Evolutionary conservation across 352 stramenopile genomes (phyloP).

Genomic region (Pythium sukuiense): DNA sequence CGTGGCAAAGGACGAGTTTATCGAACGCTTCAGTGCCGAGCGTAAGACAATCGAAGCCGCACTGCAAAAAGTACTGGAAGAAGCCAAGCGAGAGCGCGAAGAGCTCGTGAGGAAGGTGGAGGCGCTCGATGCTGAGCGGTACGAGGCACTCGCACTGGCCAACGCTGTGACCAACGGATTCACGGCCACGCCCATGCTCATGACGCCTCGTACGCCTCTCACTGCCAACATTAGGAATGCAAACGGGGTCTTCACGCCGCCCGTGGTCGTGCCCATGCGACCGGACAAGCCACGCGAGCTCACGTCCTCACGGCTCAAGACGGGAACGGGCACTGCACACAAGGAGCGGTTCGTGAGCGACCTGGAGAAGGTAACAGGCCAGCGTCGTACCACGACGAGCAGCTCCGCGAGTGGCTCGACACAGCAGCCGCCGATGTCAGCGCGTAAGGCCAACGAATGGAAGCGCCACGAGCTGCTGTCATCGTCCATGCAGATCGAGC

Average conservation of each 20-base stretch:
- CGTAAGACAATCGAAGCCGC: conserved; percentile 53
- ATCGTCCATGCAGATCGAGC: conserved; percentile 44
- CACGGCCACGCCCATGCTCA: neutral
- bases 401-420: conserved; percentile 8
- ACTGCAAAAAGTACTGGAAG: conserved; percentile 35
- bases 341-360: conserved; percentile 81
- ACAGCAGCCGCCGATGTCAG: conserved; percentile 7
- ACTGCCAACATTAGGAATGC: neutral
- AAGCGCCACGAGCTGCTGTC: conserved; percentile 35
- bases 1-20: conserved; percentile 46
- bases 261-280: conserved; percentile 40
- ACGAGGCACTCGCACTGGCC: conserved; percentile 16
- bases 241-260: neutral
- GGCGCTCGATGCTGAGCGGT: conserved; percentile 37
- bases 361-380: conserved; percentile 63
- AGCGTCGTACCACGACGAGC: conserved; percentile 37
- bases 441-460: conserved; percentile 39
- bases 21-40: conserved; percentile 45
- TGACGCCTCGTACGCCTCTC: conserved; percentile 16
- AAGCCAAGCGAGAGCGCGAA: conserved; percentile 41
- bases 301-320: conserved; percentile 20
- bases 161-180: conserved; percentile 5
- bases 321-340: conserved; percentile 41
- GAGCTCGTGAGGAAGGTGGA: conserved; percentile 41
- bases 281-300: conserved; percentile 50